Base-by-base conservation (phyloP, 2,329 filamentous ascomycete species). In the Scytalidium lignicola region DNA sequence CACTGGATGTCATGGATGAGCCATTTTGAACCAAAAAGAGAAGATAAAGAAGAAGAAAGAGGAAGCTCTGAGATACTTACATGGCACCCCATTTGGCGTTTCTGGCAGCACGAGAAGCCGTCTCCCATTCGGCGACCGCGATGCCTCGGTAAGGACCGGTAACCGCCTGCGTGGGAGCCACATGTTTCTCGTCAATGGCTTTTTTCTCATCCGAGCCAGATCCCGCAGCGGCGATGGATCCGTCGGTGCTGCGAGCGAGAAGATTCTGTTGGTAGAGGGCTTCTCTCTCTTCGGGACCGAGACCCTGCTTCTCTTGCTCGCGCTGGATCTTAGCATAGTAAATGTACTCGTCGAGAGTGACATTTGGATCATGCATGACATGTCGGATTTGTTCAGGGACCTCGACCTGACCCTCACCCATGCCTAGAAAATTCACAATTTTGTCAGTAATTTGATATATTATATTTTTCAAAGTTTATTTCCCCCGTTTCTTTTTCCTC, bases 81-180 rank as follows among this genome's bases (percentile, higher is more conserved):
- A 69, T 65, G 17, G 73, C 70, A 9, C 71, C 72, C 62, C 68
- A 67, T 1, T 67, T 67, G 1, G 73, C 74, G 0, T 72, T 75
- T 15, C 74, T 66, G 44, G 72, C 55, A 2, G 70, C 69, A 17
- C 74, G 67, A 23, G 67, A 68, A 2, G 73, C 73, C 44, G 69
- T 70, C 13, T 62, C 62, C 73, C 74, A 75, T 49, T 77, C 74
- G 5, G 68, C 65, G 12, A 68, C 62, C 2, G 56, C 60, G 28
- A 70, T 13, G 15, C 32, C 32, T 17, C n/a, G 6, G 12, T 37
- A 15, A 15, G 32, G 12, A 17, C 59, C 19, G 53, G 37, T 10
- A 56, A 18, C 29, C 48, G 32, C 12, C 45, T 18, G 47, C 28
- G n/a, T 49, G 9, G 41, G 44, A n/a, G 41, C 46, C 13, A 44